Base-by-base conservation (phyloP, 495 filamentous ascomycete species). In the Penicillium bovifimosum region DNA sequence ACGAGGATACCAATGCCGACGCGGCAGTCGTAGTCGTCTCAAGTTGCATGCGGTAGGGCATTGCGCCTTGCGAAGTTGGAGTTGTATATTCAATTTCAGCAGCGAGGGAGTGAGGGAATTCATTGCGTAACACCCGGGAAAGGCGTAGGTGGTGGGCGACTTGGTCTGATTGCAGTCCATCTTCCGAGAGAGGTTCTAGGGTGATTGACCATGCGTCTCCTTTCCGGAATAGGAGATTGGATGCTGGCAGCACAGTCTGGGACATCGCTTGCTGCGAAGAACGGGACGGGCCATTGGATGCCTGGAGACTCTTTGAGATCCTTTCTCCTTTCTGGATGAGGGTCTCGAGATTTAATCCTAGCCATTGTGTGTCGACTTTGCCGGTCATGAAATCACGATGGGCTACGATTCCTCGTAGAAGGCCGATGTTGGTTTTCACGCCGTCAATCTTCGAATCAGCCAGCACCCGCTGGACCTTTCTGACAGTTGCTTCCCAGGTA, bases 151-250 rank as follows among this genome's bases (percentile, higher is more conserved):
- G 79, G 50, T 72, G 69, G 5, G 60, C 28, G 26, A 50, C 35
- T 55, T 40, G 49, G 49, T 50, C 44, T 41, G 52, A 36, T 55
- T 41, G 14, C 47, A 46, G 13, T 39, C 13, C 49, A 39, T 33
- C 13, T 18, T 58, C 38, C 5, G 47, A 26, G 10, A 69, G 53
- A 7, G 76, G 66, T 16, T 73, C 63, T 8, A 81, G 62, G 3
- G 68, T 71, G 27, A 82, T 68, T 5, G 76, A 74, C 80, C 80
- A 82, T 13, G 78, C 74, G 50, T 83, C 79, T 18, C 80, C 80
- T 60, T 74, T 78, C 32, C 77, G 73, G 60, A 82, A 77, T 18
- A 80, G 50, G 0, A 76, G 59, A 45, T 62, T 75, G 2, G 76
- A 62, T 20, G 60, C 26, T 20, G 71, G 61, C 0, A 68, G 40